Conservation (phyloP, 345 rosid genomes). For the Eucalyptus regnans region DNA sequence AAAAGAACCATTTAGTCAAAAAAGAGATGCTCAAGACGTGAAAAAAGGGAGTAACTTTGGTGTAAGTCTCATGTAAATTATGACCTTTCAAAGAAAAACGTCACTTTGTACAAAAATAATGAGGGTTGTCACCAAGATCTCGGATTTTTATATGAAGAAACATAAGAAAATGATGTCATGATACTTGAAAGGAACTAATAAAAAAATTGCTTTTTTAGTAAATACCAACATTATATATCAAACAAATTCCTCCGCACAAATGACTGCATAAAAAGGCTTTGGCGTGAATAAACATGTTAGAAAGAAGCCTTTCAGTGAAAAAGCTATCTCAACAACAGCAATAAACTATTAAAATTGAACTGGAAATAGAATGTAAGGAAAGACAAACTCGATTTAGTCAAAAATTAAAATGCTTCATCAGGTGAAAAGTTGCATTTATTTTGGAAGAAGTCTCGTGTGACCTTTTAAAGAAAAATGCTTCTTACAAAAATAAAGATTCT, state of each 20-base stretch:
- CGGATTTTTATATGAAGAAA: neutral
- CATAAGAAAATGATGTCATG: neutral
- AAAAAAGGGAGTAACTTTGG: neutral
- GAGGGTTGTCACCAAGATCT: neutral
- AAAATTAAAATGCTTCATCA: neutral
- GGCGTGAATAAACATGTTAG: neutral
- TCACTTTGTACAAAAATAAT: neutral
- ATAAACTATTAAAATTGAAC: neutral
- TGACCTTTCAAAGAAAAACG: neutral
- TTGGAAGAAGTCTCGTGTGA: neutral
- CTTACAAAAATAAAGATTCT: neutral
- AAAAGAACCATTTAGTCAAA: neutral
- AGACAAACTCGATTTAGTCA: neutral
- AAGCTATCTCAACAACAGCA: neutral
- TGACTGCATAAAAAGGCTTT: neutral
- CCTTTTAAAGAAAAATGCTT: neutral
- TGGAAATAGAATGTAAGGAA: neutral
- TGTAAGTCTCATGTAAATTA: neutral
- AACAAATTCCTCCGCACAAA: neutral
- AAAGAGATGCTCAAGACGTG: neutral
- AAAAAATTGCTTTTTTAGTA: neutral
- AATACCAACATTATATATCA: neutral
- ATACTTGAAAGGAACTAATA: neutral
- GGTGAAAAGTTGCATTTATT: neutral
- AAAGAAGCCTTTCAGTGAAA: neutral